Evolutionary conservation across 106 monocot genomes (phyloP), one percentile per base, ranked within the genome.

Genomic region (Alisma plantagoaquatica): DNA sequence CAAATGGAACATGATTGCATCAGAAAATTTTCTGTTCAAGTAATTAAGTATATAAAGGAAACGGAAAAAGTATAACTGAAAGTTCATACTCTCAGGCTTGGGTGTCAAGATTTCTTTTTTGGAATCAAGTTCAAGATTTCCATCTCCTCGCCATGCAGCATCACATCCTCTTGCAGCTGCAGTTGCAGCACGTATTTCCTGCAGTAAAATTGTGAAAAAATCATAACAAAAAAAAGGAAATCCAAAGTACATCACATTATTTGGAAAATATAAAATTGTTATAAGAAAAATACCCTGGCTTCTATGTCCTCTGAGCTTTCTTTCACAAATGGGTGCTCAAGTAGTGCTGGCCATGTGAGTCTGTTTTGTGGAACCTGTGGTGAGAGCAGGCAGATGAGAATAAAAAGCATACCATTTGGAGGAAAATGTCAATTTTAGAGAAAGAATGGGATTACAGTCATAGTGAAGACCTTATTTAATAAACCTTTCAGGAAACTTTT

Each of bases 281-380:
- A 38, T 38, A 6, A 38, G 35, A 38, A 38, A 38, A 38, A 41
- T 42, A 87, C 87, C 69, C 43, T 65, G 49, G 65, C 69, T 15
- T 73, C 56, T 26, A 64, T 56, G 23, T 85, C 82, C 28, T 66
- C 65, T 63, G 71, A 51, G 60, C 42, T 71, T 50, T 86, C 90
- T 69, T 82, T 82, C 53, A 98, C 85, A 77, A 98, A 98, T 58
- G 98, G 98, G 63, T 98, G 98, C 49, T 98, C 90, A 31, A 98
- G 66, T n/a, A 98, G 29, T 55, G 73, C 59, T 42, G 90, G 98
- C 98, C 98, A 98, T 24, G 78, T 79, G 52, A 98, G 63, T 51
- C 98, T 84, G 64, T 55, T 81, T 72, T 90, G 81, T 25, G 98
- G 90, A 26, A 72, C 61, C 98, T 98, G 61, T 26, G n/a, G n/a